These are phyloP conservation scores for Rhizoclosmatium sp. DNA, from an alignment of 192 early-diverging fungal species.

Conservation along the genomic window DNA sequence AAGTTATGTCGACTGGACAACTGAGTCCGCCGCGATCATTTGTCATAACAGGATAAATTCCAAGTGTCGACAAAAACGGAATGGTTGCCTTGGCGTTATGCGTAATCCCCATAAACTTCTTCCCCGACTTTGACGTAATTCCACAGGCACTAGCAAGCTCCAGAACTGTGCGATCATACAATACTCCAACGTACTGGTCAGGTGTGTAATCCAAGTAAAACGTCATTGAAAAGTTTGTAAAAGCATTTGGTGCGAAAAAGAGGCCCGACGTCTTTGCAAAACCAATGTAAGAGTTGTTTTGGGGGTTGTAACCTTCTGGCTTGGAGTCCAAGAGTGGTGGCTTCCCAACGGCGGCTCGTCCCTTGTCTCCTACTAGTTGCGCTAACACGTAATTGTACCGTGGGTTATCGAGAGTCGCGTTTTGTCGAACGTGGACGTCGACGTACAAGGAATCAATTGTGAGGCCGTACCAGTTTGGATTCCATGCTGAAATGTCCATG, in stretches of 20 bases:
- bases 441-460: conserved; percentile 14
- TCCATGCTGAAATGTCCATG: conserved; percentile 25
- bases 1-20: too few relatives aligned
- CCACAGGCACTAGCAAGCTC: conserved; percentile 30
- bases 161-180: conserved; percentile 17
- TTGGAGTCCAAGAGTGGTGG: not conserved
- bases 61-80: not conserved
- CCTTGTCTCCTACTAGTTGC: not conserved
- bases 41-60: not conserved
- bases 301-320: not conserved
- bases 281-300: conserved; percentile 4
- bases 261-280: not conserved
- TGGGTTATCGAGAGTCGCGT: not conserved
- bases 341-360: not conserved
- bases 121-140: not conserved
- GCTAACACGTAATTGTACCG: not conserved
- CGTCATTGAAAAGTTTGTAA: conserved; percentile 26
- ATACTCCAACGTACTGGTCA: conserved; percentile 24
- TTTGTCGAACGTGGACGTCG: conserved; percentile 7
- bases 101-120: not conserved
- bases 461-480: conserved; percentile 29
- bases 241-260: conserved; percentile 5
- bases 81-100: conserved; percentile 9
- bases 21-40: too few relatives aligned
- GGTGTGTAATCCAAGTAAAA: conserved; percentile 31